phyloP scores from a whole-genome alignment of 192 early-diverging fungal genomes.

The Coemansia sp. region DNA sequence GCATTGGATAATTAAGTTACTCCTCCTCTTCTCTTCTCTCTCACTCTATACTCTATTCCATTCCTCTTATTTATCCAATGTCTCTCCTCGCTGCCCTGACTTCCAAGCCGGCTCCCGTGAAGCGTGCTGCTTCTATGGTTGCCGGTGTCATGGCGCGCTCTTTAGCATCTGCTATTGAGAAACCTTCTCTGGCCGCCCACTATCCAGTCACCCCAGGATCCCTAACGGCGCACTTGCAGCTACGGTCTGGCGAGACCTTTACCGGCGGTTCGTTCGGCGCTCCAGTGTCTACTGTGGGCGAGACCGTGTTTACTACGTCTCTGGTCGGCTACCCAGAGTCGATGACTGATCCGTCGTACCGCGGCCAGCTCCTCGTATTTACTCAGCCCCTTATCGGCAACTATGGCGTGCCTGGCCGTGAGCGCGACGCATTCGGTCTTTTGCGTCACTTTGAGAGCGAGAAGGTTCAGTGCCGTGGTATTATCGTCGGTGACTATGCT shows the following conservation, averaged over 20 bases:
- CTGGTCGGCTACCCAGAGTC: constrained; percentile 95
- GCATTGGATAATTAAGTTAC: constrained; percentile 31
- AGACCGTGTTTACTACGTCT: constrained; percentile 86
- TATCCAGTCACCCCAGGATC: constrained; percentile 59
- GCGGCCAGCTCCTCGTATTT: constrained; percentile 95
- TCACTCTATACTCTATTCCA: constrained; percentile 8
- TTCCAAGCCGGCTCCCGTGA: constrained; percentile 8
- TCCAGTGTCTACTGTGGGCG: constrained; percentile 67
- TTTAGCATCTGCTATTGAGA: constrained; percentile 34
- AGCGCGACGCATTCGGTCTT: constrained; percentile 80
- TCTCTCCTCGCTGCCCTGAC: constrained; percentile 21
- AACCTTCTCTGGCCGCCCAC: constrained; percentile 33
- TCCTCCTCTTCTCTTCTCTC: constrained; percentile 10
- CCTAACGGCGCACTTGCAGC: constrained; percentile 63
- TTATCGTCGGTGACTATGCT: constrained; percentile 89
- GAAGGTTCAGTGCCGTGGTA: constrained; percentile 88
- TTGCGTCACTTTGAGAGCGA: constrained; percentile 93
- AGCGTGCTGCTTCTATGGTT: background rate
- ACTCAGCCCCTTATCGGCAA: constrained; percentile 98
- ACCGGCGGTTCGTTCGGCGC: constrained; percentile 87
- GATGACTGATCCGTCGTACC: constrained; percentile 96
- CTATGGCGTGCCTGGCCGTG: constrained; percentile 93
- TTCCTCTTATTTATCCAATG: constrained; percentile 18
- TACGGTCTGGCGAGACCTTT: constrained; percentile 81
- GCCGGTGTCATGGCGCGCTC: constrained; percentile 33